Evolutionary conservation across 345 rosid genomes (phyloP).

Genomic region (Pseudoturritis turrita): DNA sequence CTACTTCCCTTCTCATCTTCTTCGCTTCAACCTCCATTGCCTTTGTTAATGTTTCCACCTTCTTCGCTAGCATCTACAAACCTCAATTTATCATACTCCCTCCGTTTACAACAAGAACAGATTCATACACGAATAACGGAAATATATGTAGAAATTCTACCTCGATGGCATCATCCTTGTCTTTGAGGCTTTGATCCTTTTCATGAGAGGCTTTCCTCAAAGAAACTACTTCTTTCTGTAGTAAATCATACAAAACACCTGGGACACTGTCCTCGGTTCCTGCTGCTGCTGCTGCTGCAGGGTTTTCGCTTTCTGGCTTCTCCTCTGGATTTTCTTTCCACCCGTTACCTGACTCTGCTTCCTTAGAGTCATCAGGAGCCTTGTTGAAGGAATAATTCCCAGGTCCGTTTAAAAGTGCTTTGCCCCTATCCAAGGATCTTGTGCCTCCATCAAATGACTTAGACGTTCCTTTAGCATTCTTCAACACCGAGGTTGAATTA

Average conservation of each 20-base stretch:
- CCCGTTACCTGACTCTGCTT: conserved; percentile 32
- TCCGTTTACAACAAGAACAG: background rate
- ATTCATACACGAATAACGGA: background rate
- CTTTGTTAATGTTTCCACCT: conserved; percentile 89
- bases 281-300: background rate
- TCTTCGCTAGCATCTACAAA: conserved; percentile 85
- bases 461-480: conserved; percentile 97
- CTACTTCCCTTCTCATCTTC: conserved; percentile 98
- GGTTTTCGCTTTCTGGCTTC: conserved; percentile 44
- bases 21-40: conserved; percentile 99
- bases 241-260: conserved; percentile 75
- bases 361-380: conserved; percentile 71
- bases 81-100: background rate
- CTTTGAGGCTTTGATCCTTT: conserved; percentile 98
- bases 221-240: conserved; percentile 83
- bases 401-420: conserved; percentile 65
- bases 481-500: conserved; percentile 62
- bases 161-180: conserved; percentile 99
- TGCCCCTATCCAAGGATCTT: conserved; percentile 80
- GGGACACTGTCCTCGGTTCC: conserved; percentile 62
- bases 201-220: conserved; percentile 93
- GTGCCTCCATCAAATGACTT: conserved; percentile 99
- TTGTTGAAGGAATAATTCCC: conserved; percentile 66
- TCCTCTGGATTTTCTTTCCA: conserved; percentile 41
- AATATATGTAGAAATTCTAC: conserved; percentile 37